Evolutionary conservation across 2,329 filamentous ascomycete species (phyloP).

Genomic region (Trichoderma lentiforme): DNA sequence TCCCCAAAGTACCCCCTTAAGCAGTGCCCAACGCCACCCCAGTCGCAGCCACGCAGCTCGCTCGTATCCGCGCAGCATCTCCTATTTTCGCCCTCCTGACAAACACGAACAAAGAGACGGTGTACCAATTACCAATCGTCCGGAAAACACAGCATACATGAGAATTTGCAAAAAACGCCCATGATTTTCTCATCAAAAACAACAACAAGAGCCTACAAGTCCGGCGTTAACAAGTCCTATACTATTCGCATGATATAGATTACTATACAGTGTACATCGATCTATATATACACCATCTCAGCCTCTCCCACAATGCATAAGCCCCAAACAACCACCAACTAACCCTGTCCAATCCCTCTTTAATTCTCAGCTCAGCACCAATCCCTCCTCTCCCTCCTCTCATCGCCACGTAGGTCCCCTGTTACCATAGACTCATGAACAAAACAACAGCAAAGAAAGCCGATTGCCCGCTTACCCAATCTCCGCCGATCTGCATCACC

Average conservation of each 20-base stretch:
- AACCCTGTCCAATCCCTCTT: neutral
- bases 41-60: neutral
- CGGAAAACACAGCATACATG: neutral
- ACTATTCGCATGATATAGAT: neutral
- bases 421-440: neutral
- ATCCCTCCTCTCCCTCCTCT: neutral
- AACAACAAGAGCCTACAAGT: neutral
- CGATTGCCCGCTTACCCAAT: neutral
- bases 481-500: slow-evolving; percentile 2
- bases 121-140: neutral
- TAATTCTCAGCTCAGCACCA: neutral
- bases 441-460: neutral
- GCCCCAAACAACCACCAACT: neutral
- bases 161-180: neutral
- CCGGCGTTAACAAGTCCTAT: neutral
- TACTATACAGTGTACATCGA: neutral
- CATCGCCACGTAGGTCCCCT: neutral
- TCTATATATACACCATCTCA: neutral
- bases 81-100: neutral
- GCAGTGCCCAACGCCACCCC: neutral
- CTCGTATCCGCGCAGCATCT: neutral
- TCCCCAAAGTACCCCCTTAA: neutral
- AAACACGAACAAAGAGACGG: neutral
- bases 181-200: neutral
- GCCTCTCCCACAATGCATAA: neutral